Evolutionary conservation across 805 yeast species (phyloP).

Genomic region (Blastobotrys peoriensis): DNA sequence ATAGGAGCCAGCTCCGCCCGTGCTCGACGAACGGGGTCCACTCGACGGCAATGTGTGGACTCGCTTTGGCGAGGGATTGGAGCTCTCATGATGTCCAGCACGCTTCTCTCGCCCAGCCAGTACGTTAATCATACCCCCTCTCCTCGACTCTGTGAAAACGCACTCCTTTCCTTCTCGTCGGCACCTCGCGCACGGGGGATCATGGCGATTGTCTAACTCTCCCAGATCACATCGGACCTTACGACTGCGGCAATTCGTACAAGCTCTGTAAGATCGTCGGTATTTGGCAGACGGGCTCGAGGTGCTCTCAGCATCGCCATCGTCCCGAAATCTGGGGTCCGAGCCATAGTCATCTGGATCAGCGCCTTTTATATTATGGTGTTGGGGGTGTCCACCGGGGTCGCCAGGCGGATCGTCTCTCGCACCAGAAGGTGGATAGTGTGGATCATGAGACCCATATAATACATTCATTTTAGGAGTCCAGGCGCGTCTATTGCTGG

Average conservation of each 20-base stretch:
- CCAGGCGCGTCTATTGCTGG: too few species aligned
- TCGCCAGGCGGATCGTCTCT: too few species aligned
- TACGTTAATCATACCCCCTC: slow-evolving; percentile 45
- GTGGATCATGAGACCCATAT: too few species aligned
- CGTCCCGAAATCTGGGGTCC: neutral
- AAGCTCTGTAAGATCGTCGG: slow-evolving; percentile 72
- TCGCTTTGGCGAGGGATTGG: too few species aligned
- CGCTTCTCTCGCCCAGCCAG: slow-evolving; percentile 22
- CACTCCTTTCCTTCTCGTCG: slow-evolving; percentile 78
- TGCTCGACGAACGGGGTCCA: too few species aligned
- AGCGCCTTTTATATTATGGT: too few species aligned
- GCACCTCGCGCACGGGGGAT: slow-evolving; percentile 84
- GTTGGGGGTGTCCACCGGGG: too few species aligned
- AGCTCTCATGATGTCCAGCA: too few species aligned
- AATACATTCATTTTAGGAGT: too few species aligned
- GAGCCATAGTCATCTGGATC: neutral
- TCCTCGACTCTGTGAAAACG: slow-evolving; percentile 53
- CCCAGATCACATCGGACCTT: slow-evolving; percentile 88
- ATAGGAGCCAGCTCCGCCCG: neutral
- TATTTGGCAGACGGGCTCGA: too few species aligned
- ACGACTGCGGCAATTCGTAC: slow-evolving; percentile 75
- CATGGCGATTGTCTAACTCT: slow-evolving; percentile 59
- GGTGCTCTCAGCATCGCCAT: neutral
- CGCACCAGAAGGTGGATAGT: too few species aligned
- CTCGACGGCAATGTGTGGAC: too few species aligned